Base-by-base conservation (phyloP, 2,329 filamentous ascomycete species). In the Claviceps purpurea region DNA sequence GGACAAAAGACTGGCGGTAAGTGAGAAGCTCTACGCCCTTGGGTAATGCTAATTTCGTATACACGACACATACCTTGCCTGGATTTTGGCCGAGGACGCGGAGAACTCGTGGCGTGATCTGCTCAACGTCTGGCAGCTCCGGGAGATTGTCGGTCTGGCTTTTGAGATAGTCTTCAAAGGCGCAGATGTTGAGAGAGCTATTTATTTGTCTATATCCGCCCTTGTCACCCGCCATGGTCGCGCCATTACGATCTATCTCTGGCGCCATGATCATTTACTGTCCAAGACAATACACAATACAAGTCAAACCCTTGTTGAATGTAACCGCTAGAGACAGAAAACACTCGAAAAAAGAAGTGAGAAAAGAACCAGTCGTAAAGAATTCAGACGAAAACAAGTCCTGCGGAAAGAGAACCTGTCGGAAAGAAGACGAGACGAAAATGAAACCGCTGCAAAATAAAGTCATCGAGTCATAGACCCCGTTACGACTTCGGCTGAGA, bases 81-180 rank as follows among this genome's bases (percentile, higher is more conserved):
- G 70, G 56, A 51, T 74, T 74, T 47, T 69, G 65, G 0, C 71
- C 72, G 1, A 73, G 61, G 0, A 75, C 57, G 2, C 72, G 69
- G 8, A 73, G 50, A 0, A 74, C 71, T 3, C 70, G 62, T 1
- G 63, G 63, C 24, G 59, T 73, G 39, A 74, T 50, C 46, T 70
- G 63, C 55, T 73, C 68, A 0, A 73, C 66, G 54, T 73, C 64
- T 4, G 49, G 18, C 1, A 75, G 37, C 3, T 61, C 39, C 0
- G 71, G 71, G 0, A 75, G 57, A 11, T 50, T 49, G 10, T 62
- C 52, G 26, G 58, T 57, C 53, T 76, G 73, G 1, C 56, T 58
- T 7, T 65, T 59, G 1, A 76, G 68, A 57, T 74, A 76, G 37
- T 74, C 71, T 24, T 74, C 69, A 54, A 75, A 76, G 8, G 66